Evolutionary conservation across 192 early-diverging fungal genomes (phyloP).

Genomic region (Paraglomus brasilianum): DNA sequence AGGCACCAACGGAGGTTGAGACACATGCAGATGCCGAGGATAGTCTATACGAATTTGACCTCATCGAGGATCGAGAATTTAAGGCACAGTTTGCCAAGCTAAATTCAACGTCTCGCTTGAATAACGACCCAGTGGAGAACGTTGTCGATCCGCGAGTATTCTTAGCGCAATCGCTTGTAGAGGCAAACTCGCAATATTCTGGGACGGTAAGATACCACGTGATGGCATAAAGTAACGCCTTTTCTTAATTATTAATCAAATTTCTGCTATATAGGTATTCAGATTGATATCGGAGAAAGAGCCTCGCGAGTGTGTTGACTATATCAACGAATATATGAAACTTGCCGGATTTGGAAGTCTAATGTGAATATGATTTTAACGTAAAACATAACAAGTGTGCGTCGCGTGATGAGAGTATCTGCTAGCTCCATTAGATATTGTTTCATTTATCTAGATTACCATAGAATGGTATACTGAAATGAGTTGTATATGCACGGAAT

Average conservation of each 20-base stretch:
- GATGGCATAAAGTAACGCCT: neutral
- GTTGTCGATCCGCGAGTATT: conserved; percentile 50
- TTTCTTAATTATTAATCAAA: neutral
- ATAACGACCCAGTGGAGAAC: conserved; percentile 62
- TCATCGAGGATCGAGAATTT: conserved; percentile 78
- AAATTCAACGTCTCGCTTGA: conserved; percentile 62
- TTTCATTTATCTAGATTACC: too few species aligned
- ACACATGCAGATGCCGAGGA: conserved; percentile 44
- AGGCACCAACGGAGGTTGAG: conserved; percentile 53
- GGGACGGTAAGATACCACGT: conserved; percentile 33
- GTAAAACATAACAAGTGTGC: too few species aligned
- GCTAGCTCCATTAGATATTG: too few species aligned
- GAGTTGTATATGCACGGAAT: too few species aligned
- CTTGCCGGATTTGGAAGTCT: neutral
- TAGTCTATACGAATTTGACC: conserved; percentile 65
- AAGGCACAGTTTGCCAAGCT: conserved; percentile 82
- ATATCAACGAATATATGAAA: neutral
- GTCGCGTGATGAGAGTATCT: too few species aligned
- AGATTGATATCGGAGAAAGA: neutral
- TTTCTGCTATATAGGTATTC: neutral
- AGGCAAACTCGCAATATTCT: conserved; percentile 46
- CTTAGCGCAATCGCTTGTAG: conserved; percentile 50
- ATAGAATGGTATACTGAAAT: too few species aligned
- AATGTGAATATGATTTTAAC: too few species aligned
- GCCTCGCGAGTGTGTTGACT: neutral